A percentile compares a stretch with the other conserved stretches of the same genome.
Evolutionary conservation across 345 rosid species (phyloP).

Genomic region (Salix suchowensis): DNA sequence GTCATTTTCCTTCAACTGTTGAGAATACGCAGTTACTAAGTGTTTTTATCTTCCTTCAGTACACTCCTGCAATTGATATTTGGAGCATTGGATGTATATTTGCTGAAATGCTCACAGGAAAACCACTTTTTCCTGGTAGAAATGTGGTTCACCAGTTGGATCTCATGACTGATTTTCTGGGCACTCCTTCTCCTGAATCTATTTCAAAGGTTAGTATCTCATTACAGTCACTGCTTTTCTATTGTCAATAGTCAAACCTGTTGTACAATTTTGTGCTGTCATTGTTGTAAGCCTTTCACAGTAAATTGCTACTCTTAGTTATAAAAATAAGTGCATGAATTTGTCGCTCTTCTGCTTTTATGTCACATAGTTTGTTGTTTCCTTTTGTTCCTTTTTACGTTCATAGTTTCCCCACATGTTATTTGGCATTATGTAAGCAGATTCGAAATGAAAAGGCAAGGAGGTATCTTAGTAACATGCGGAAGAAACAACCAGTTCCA

Average conservation of each 20-base stretch:
- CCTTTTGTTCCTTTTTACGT: neutral
- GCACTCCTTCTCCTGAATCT: slow-evolving; percentile 82
- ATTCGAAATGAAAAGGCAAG: slow-evolving; percentile 97
- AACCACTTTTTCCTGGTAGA: slow-evolving; percentile 91
- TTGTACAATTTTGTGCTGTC: neutral
- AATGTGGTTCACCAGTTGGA: slow-evolving; percentile 96
- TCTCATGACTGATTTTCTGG: slow-evolving; percentile 92
- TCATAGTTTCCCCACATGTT: neutral
- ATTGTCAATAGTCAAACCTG: neutral
- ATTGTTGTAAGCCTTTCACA: neutral
- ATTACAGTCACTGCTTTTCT: neutral
- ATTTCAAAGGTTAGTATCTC: slow-evolving; percentile 56
- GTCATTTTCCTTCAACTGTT: neutral
- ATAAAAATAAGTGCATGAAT: neutral
- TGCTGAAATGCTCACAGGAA: slow-evolving; percentile 94
- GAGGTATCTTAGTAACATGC: slow-evolving; percentile 92
- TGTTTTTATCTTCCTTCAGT: slow-evolving; percentile 40
- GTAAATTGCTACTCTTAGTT: neutral
- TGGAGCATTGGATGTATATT: slow-evolving; percentile 99
- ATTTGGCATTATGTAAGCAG: slow-evolving; percentile 35
- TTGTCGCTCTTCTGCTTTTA: neutral
- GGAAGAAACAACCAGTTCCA: slow-evolving; percentile 76
- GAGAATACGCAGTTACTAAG: neutral
- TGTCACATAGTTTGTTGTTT: neutral
- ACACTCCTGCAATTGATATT: slow-evolving; percentile 91